phyloP scores from a whole-genome alignment of 352 stramenopile species.

The Phytophthora colocasiae region DNA sequence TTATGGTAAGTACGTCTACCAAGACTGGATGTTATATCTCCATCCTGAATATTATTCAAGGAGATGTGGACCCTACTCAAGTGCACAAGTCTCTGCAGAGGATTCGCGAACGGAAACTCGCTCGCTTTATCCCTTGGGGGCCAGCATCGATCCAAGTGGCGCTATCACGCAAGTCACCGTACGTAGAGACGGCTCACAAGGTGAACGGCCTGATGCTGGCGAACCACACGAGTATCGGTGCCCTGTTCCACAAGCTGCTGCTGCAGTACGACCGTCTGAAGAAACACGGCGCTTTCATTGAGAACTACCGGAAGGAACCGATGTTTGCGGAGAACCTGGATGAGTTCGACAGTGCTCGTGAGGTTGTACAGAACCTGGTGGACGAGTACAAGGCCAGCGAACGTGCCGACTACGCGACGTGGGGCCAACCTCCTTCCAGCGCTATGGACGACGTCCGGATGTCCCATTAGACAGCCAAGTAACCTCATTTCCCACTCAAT shows the following conservation, averaged over 20 bases:
- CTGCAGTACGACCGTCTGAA: constrained; percentile 98
- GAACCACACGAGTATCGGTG: constrained; percentile 98
- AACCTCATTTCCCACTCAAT: not conserved
- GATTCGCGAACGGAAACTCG: constrained; percentile 97
- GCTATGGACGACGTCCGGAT: constrained; percentile 62
- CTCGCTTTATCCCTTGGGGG: constrained; percentile 99
- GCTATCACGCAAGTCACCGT: constrained; percentile 97
- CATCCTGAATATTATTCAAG: constrained; percentile 99
- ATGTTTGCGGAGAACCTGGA: constrained; percentile 95
- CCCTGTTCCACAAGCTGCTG: constrained; percentile 90
- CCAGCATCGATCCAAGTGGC: constrained; percentile 99
- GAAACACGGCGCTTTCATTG: constrained; percentile 98
- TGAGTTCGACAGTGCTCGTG: constrained; percentile 87
- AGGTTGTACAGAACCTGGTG: constrained; percentile 85
- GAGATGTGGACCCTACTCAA: constrained; percentile 97
- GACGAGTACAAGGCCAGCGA: constrained; percentile 90
- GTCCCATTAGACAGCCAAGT: constrained; percentile 30
- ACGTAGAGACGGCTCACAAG: constrained; percentile 97
- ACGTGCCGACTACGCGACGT: constrained; percentile 79
- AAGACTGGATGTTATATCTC: constrained; percentile 99
- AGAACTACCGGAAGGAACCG: constrained; percentile 98
- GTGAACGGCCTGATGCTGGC: constrained; percentile 98
- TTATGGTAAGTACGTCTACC: constrained; percentile 98
- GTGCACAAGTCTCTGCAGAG: constrained; percentile 99
- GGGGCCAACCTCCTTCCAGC: constrained; percentile 50